phyloP scores from a whole-genome alignment of 1,139 yeast genomes.

The Protomyces inundatus region DNA sequence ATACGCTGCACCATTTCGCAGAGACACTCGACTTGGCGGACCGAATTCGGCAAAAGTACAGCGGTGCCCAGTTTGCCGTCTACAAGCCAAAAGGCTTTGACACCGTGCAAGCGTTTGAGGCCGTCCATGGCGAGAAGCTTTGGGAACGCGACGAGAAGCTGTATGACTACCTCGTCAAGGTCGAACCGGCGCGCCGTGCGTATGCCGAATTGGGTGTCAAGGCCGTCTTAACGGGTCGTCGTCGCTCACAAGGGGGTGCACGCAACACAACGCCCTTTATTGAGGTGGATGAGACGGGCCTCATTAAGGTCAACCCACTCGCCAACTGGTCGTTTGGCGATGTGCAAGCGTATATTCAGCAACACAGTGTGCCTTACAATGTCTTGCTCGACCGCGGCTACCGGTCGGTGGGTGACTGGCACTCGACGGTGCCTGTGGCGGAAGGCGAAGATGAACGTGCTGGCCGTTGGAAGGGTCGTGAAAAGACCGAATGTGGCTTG shows the following conservation, averaged over 20 bases:
- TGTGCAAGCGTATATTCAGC: constrained; percentile 64
- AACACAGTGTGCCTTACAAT: constrained; percentile 75
- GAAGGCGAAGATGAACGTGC: constrained; percentile 94
- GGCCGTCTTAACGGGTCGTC: constrained; percentile 89
- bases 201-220: constrained; percentile 63
- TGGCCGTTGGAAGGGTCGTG: constrained; percentile 93
- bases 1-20: constrained; percentile 87
- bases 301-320: constrained; percentile 82
- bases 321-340: constrained; percentile 75
- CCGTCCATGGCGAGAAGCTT: constrained; percentile 62
- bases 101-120: constrained; percentile 60
- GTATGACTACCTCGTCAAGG: constrained; percentile 84
- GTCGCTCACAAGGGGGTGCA: constrained; percentile 85
- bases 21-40: constrained; percentile 78
- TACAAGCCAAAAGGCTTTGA: constrained; percentile 59
- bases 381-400: constrained; percentile 79
- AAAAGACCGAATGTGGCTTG: constrained; percentile 93
- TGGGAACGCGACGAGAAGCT: constrained; percentile 80
- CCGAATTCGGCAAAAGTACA: constrained; percentile 54
- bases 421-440: constrained; percentile 80
- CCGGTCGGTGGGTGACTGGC: constrained; percentile 92
- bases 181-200: constrained; percentile 86
- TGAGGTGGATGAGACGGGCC: constrained; percentile 67
- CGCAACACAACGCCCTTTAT: constrained; percentile 68
- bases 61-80: constrained; percentile 51